Evolutionary conservation across 495 filamentous ascomycete species (phyloP), one percentile per base, ranked within the genome.

Genomic region (Aspergillus hancockii): DNA sequence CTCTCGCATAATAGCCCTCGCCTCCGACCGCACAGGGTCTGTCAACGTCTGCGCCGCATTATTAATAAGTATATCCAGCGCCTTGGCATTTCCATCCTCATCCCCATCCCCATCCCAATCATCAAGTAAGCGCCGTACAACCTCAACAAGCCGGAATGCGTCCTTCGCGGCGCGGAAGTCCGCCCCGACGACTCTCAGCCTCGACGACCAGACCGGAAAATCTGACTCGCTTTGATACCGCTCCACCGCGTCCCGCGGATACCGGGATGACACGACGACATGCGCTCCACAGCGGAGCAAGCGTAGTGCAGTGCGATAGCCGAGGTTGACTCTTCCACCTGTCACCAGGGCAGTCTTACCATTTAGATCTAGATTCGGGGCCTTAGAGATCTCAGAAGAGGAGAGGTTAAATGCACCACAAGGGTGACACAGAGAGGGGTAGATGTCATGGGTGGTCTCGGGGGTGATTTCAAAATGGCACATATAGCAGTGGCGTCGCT

Each of bases 1-100:
- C 55, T 74, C 76, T 38, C 63, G 61, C 43, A 58, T 52, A 25
- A 81, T 67, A 5, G 74, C 75, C 16, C 36, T 54, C 8, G 60
- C 30, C 57, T 82, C 78, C 50, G 70, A 70, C 55, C 69, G 61
- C 14, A 79, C 45, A 13, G 75, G 67, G 58, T 82, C 79, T 3
- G 76, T 80, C 28, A 77, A 59, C 0, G 77, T 82, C 61, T 82
- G 79, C 1, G 79, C 78, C 10, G 79, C 78, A 60, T 80, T 82
- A 53, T 80, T 82, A 62, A 82, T 71, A 23, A 82, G 52, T 14
- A 81, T 69, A 59, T 81, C 67, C 51, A 81, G 59, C 0, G 43
- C 19, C 62, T 40, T 19, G 40, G 22, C n/a, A n/a, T n/a, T n/a
- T 41, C 25, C 54, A 41, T 1, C 38, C 32, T 13, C 34, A 22